Conservation (phyloP, 2,329 filamentous ascomycete genomes). For the Thelonectria olida region DNA sequence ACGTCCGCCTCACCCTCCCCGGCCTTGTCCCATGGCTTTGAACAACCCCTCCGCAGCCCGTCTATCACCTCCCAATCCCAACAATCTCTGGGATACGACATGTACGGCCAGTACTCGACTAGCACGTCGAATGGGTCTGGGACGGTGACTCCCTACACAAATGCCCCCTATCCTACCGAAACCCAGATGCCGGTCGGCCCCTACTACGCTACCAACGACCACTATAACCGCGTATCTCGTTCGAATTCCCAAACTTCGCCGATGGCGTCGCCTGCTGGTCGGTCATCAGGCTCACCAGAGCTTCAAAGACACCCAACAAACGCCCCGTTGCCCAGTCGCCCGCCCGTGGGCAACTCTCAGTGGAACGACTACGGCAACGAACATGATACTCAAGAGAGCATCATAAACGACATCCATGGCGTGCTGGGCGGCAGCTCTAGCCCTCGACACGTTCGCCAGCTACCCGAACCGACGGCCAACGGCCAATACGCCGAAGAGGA, state of each 20-base stretch:
- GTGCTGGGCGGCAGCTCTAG: slow-evolving; percentile 55
- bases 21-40: slow-evolving; percentile 48
- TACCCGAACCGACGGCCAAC: slow-evolving; percentile 51
- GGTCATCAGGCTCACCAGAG: slow-evolving; percentile 54
- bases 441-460: slow-evolving; percentile 46
- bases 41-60: slow-evolving; percentile 52
- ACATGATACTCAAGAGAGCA: slow-evolving; percentile 57
- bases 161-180: slow-evolving; percentile 59
- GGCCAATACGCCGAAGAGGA: slow-evolving; percentile 58
- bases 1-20: slow-evolving; percentile 40
- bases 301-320: slow-evolving; percentile 67
- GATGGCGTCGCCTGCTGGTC: slow-evolving; percentile 54
- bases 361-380: slow-evolving; percentile 48
- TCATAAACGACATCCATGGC: slow-evolving; percentile 67
- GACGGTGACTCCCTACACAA: slow-evolving; percentile 46
- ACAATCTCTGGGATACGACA: slow-evolving; percentile 48
- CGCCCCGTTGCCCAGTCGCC: slow-evolving; percentile 66
- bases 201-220: slow-evolving; percentile 58
- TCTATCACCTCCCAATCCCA: slow-evolving; percentile 41
- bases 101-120: slow-evolving; percentile 47
- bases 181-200: slow-evolving; percentile 64
- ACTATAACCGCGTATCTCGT: slow-evolving; percentile 54
- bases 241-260: slow-evolving; percentile 62
- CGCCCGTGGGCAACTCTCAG: slow-evolving; percentile 53
- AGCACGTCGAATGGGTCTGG: slow-evolving; percentile 53